Base-by-base conservation (phyloP, 208 protist genomes). In the Acanthamoeba sp. region DNA sequence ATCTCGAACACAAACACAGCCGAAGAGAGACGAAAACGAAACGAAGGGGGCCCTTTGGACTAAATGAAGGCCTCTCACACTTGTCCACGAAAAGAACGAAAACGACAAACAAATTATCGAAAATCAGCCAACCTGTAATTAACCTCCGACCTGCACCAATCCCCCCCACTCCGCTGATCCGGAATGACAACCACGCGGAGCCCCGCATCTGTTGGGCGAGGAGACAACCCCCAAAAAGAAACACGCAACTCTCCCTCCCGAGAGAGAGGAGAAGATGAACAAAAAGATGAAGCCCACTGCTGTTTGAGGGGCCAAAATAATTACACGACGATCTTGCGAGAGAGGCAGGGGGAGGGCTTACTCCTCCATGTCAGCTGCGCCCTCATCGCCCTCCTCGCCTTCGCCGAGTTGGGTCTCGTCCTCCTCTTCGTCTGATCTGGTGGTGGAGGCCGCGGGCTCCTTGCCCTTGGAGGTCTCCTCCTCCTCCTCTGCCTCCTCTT, bases 371-470 rank as follows among this genome's bases (percentile, higher is more conserved):
- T 5, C 14, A 40, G 32, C 45, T 40, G 32, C 45, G 10, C 80
- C 32, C 22, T 38, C n/a, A 12, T 59, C 88, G 18, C 88, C 88
- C 20, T 93, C 42, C 0, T 84, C 69, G 14, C 32, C 84, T 22
- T 69, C 55, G 0, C 42, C 84, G 20, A 38, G 50, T n/a, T 88
- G 32, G 12, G n/a, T 40, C 36, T 52, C 85, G 10, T 73, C 87
- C 50, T 78, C 55, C 16, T 82, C 88, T 59, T 59, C 57, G 3
- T 93, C 57, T 27, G 84, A 73, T 2, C 42, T 24, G 32, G 84
- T n/a, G 71, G 71, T 48, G 24, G 71, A 62, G 59, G n/a, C n/a
- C 59, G 59, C 22, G 59, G 59, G 59, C 59, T 66, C 59, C 59
- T 66, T 66, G 59, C 59, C 59, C 59, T 66, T 66, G 27, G 59